Base-by-base conservation (phyloP, 805 yeast genomes). In the Teunomyces pallodes region DNA sequence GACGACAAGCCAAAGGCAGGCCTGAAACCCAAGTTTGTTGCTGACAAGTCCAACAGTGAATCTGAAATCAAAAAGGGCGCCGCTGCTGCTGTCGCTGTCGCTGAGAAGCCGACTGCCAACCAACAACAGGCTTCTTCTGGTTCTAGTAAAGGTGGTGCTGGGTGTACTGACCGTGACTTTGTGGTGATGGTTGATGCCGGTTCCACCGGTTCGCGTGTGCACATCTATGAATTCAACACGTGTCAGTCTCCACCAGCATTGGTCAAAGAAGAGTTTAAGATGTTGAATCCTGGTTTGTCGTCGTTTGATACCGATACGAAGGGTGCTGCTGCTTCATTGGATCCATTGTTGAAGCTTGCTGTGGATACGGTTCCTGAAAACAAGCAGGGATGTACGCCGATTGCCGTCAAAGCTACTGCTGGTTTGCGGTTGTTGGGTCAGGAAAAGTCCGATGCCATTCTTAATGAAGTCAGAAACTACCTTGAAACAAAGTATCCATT, bases 171-270 rank as follows among this genome's bases (percentile, higher is more conserved):
- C 41, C 69, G 80, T 31, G 86, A 87, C 61, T 92, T 78, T 58
- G 97, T 91, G 28, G 80, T 94, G 20, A 90, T 94, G 97, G 76
- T 94, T 48, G 99, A 94, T 73, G 99, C 99, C 6, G 99, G 99
- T 7, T 91, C 98, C 1, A 86, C 96, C 12, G 99, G 99, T 29
- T 90, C 97, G 12, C 84, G 99, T 66, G 87, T 94, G 35, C 99
- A 95, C 67, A 85, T 94, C 42, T 94, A 95, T 70, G 83, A 87
- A 58, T 94, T 94, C 72, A 88, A 90, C 71, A 83, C 89, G 47
- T 91, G 98, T 64, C 76, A 75, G 42, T 81, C 87, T 33, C 92
- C 96, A 47, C 98, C 99, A 39, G 76, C 72, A 49, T 82, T 94
- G 56, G 68, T 90, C 47, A 74, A 77, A 43, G 99, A 94, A 72